Conservation (phyloP, 2,329 filamentous ascomycete genomes). For the Colletotrichum horii region DNA sequence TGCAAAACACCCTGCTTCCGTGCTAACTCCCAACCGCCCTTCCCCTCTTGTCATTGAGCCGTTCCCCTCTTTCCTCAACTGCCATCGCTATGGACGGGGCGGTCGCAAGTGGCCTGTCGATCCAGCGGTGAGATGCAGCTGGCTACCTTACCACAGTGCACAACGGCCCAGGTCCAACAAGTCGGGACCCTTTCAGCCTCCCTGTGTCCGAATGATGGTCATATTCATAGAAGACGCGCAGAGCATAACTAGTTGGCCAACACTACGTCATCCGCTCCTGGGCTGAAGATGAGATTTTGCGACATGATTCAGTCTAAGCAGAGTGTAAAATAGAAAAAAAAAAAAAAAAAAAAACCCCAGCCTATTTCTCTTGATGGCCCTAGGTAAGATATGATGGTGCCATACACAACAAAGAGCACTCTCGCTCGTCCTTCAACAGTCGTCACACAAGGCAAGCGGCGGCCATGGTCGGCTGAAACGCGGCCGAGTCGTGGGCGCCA, state of each 20-base stretch:
- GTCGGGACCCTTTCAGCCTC: neutral
- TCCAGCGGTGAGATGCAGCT: conserved; percentile 12
- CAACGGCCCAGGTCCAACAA: neutral
- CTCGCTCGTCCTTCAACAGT: neutral
- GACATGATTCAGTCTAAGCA: neutral
- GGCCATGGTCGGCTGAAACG: conserved; percentile 10
- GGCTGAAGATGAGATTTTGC: neutral
- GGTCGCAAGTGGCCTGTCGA: neutral
- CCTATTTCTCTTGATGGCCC: neutral
- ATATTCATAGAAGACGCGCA: neutral
- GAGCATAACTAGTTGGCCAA: neutral
- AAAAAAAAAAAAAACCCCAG: too few relatives aligned
- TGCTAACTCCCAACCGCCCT: neutral
- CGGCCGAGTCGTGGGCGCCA: neutral
- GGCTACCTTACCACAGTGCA: neutral
- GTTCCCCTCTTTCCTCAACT: neutral
- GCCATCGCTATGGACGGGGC: neutral
- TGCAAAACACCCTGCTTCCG: neutral
- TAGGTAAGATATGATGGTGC: neutral
- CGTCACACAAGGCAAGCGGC: neutral
- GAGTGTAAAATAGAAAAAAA: neutral
- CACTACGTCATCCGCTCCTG: neutral
- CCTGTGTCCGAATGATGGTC: neutral
- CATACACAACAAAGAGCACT: neutral
- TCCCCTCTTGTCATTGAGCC: neutral